A percentile compares a stretch with the other conserved stretches of the same genome.
These are phyloP conservation scores for Salicornia ramosissima DNA, from an alignment of 148 eudicot species.

Conservation along the genomic window DNA sequence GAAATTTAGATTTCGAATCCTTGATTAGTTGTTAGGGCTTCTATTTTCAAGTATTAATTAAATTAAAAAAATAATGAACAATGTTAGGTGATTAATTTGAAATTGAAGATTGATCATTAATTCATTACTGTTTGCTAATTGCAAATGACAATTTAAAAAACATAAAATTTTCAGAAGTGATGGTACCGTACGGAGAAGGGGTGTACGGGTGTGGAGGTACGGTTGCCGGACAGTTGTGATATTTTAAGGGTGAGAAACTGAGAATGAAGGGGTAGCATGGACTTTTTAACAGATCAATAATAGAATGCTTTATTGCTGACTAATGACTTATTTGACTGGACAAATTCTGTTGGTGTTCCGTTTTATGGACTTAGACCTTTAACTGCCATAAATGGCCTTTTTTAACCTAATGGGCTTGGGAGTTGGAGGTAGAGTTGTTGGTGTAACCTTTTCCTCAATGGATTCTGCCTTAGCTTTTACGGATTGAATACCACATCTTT, in stretches of 20 bases:
- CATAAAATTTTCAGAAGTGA: too few relatives aligned
- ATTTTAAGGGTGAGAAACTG: background rate
- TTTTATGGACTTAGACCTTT: too few relatives aligned
- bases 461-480: too few relatives aligned
- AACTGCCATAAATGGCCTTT: slow-evolving; percentile 11
- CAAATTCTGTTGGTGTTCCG: background rate
- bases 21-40: too few relatives aligned
- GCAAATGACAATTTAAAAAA: too few relatives aligned
- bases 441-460: slow-evolving; percentile 10
- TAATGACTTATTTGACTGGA: background rate
- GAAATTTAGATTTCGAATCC: background rate
- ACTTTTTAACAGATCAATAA: background rate
- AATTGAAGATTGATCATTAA: too few relatives aligned
- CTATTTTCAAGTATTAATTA: too few relatives aligned
- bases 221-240: background rate
- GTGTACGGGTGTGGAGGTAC: slow-evolving; percentile 23
- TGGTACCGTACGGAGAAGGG: slow-evolving; percentile 22
- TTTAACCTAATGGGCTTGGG: background rate
- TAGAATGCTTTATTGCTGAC: background rate
- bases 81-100: too few relatives aligned
- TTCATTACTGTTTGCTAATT: too few relatives aligned
- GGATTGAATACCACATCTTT: too few relatives aligned
- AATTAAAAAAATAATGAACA: too few relatives aligned
- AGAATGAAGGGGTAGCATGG: slow-evolving; percentile 14
- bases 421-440: too few relatives aligned